Percentiles rank a stretch among this genome's conserved stretches.
These are phyloP conservation scores for Phaeophleospora eucalypticola DNA, from an alignment of 2,329 filamentous ascomycete species.

Conservation along the genomic window DNA sequence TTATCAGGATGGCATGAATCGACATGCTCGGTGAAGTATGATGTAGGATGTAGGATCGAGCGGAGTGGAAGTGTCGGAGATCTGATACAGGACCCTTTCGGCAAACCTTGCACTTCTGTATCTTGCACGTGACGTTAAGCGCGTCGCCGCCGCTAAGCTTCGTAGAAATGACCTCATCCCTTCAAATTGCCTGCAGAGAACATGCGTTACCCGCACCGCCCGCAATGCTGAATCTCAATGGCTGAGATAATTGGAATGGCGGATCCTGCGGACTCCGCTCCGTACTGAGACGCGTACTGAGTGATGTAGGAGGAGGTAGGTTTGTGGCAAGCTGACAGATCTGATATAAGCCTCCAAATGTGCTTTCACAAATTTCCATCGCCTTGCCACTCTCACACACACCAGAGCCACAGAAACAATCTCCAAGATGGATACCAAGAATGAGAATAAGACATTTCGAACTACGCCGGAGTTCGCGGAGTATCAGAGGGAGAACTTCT, in stretches of 20 bases:
- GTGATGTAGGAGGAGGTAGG: neutral
- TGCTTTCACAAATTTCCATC: too few species aligned
- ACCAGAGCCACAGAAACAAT: too few species aligned
- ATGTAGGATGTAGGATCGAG: too few species aligned
- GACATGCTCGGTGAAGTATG: too few species aligned
- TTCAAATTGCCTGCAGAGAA: too few species aligned
- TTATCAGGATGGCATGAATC: too few species aligned
- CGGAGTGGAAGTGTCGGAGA: too few species aligned
- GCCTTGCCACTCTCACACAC: neutral
- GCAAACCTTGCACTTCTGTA: too few species aligned
- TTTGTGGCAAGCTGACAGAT: too few species aligned
- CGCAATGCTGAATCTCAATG: neutral
- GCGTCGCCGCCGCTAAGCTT: neutral
- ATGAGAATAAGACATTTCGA: conserved; percentile 48
- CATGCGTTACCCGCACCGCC: neutral
- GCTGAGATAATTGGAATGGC: neutral
- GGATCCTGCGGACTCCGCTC: neutral
- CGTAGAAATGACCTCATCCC: neutral
- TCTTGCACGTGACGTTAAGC: neutral
- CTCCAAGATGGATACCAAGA: conserved; percentile 45
- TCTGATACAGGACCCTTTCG: too few species aligned
- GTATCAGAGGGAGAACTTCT: conserved; percentile 55
- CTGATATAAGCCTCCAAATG: too few species aligned
- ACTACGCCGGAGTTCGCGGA: conserved; percentile 52
- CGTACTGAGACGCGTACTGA: neutral